Evolutionary conservation across 1,284 basidiomycete genomes (phyloP), one percentile per base, ranked within the genome.

Genomic region (Melanopsichium pennsylvanicum): DNA sequence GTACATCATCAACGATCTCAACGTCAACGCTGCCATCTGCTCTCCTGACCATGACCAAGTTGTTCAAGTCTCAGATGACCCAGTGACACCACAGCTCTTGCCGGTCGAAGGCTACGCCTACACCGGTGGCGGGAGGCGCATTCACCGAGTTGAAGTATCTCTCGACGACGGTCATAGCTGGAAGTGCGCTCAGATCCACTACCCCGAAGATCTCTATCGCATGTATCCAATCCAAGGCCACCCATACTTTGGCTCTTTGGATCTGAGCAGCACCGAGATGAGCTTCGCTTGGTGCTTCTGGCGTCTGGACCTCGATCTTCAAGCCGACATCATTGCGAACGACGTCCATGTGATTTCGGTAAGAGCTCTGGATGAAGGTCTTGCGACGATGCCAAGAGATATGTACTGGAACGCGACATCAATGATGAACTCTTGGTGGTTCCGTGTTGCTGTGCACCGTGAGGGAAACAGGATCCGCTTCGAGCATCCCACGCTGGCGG

Each of bases 221-320:
- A 63, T 79, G 39, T 80, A 74, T 41, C 70, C 74, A 4, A 76
- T 83, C 19, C 63, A 66, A 15, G 59, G 63, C 21, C 75, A 78
- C 27, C 70, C 72, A 1, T 75, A 72, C 67, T 84, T 81, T 72
- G 83, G 83, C 31, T 78, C 63, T 9, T 67, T 84, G 27, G 86
- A 87, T 70, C 74, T 87, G 31, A 84, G 84, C 0, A 83, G 84
- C 19, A 82, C 83, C 10, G 87, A 88, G 45, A 84, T 84, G 39
- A 86, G 84, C 62, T 86, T 86, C 70, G 87, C 86, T 69, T 89
- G 88, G 88, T 87, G 86, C 67, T 88, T 89, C 80, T 89, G 87
- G 87, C 81, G 80, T 0, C 82, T 85, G 54, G 75, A 83, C 1
- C 80, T 87, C 5, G 69, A 82, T 2, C 51, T 85, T 12, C 41